Evolutionary conservation across 2,329 filamentous ascomycete species (phyloP), one percentile per base, ranked within the genome.

Genomic region (Aspergillus sp.): DNA sequence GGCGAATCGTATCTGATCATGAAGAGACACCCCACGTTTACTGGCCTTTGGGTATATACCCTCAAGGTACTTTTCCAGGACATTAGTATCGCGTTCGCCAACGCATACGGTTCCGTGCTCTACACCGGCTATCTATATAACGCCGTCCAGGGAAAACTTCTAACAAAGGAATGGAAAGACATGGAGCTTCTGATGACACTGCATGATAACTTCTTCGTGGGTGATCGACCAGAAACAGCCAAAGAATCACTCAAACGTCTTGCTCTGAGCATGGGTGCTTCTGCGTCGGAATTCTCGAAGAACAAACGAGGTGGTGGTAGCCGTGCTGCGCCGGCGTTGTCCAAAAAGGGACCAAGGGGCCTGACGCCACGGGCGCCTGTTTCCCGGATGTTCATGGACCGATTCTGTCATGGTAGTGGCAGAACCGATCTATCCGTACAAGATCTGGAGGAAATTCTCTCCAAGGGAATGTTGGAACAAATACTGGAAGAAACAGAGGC

Each of bases 91-190:
- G 37, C 42, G 0, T 59, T 71, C 11, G 56, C 52, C 7, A 64
- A 67, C 37, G 63, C 63, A 1, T 74, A 64, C 65, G 67, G 68
- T 1, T 67, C 69, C 0, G 57, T 73, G 8, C 48, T 62, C 8
- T 67, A 59, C 37, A 49, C 60, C 0, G 49, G 47, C 1, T 72
- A 77, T 37, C 49, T 76, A 1, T 74, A 74, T 55, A 68, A 72
- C 39, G 69, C 71, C 1, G 33, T 68, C 2, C 41, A 57, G 9
- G 62, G 69, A 40, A 54, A 56, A 2, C 40, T 66, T 1, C 26
- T 68, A 0, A 4, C 40, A 1, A 42, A 19, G 1, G 5, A 10
- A 3, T 75, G 72, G 72, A 38, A 41, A 1, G 72, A 75, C 48
- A 69, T 76, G 64, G 64, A 71, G 1, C 7, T 68, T 5, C 33